A percentile compares a stretch with the other conserved stretches of the same genome.
Conservation (phyloP, 305 asterid species). For the Coffea humblotiana region DNA sequence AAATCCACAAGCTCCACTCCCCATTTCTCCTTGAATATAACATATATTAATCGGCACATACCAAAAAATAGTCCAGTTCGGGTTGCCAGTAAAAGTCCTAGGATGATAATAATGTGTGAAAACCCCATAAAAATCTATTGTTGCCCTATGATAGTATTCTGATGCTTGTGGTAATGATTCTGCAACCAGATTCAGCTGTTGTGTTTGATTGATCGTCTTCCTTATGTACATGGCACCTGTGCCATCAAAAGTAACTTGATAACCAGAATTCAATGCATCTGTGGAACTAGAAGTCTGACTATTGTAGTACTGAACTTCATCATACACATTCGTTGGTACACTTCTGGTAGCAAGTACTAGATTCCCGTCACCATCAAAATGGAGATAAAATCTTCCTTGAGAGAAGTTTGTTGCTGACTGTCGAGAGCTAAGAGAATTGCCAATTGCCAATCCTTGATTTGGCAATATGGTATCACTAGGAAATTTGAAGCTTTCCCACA, state of each 20-base stretch:
- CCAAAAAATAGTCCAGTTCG: slow-evolving; percentile 33
- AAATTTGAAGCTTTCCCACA: slow-evolving; percentile 38
- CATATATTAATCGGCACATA: slow-evolving; percentile 50
- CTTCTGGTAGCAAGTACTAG: slow-evolving; percentile 32
- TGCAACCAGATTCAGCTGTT: slow-evolving; percentile 3
- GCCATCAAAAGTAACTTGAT: slow-evolving; percentile 30
- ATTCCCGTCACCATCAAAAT: slow-evolving; percentile 30
- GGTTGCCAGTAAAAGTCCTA: slow-evolving; percentile 13
- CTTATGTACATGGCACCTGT: slow-evolving; percentile 28
- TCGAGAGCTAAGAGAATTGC: slow-evolving; percentile 22
- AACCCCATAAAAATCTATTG: slow-evolving; percentile 53
- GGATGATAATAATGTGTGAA: slow-evolving; percentile 43
- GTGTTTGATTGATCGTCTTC: slow-evolving; percentile 21
- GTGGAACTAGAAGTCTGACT: background rate
- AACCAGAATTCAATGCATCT: background rate
- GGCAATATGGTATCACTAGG: slow-evolving; percentile 51
- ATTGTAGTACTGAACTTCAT: slow-evolving; percentile 12
- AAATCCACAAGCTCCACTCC: slow-evolving; percentile 58
- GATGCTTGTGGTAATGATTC: background rate
- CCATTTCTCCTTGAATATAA: background rate
- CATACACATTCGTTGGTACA: background rate
- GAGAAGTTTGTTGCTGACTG: slow-evolving; percentile 35
- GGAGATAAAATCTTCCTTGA: slow-evolving; percentile 37
- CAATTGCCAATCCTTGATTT: slow-evolving; percentile 28
- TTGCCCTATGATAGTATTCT: slow-evolving; percentile 38